Base-by-base conservation (phyloP, 306 rosid genomes). In the Casuarina equisetifolia region DNA sequence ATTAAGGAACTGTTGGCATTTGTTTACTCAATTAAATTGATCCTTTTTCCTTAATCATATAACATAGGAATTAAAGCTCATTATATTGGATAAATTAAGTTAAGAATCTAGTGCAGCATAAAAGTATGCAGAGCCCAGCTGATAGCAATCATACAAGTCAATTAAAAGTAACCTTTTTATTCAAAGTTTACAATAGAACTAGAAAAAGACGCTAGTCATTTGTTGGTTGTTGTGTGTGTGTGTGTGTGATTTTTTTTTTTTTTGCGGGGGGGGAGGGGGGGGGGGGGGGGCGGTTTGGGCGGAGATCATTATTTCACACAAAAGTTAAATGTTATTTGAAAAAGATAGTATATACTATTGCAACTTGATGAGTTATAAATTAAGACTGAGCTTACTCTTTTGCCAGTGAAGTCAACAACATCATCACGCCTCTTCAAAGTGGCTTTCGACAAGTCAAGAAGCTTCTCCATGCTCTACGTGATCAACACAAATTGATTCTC, bases 401-500 rank as follows among this genome's bases (percentile, higher is more conserved):
- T 67, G 75, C 40, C 59, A 52, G 69, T 58, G 42, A 73, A 63
- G 2, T 35, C 76, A 36, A 40, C 42, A 52, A 68, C 53, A 57
- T 79, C 78, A 42, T 79, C 73, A 46, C 46, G 43, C 51, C 79
- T 82, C 74, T 62, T 82, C 89, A 79, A 76, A 32, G 82, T 79
- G 45, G 85, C 64, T 70, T 66, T 59, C 73, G 88, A 78, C 74
- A 76, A 59, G 51, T 70, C 77, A 74, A 79, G 78, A 59, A 82
- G 82, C 45, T 82, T 72, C 77, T 82, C 86, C 86, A 82, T 62
- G 48, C 84, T 79, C 89, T 82, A 84, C 75, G 70, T 76, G 48
- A 69, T 67, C 39, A 57, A 51, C 70, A 16, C 57, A 79, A 19
- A 10, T 54, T 46, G 40, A 35, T 76, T 42, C 54, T 69, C 69